Conservation (phyloP, 768 basidiomycete genomes). For the Rhizopogon rudus region DNA sequence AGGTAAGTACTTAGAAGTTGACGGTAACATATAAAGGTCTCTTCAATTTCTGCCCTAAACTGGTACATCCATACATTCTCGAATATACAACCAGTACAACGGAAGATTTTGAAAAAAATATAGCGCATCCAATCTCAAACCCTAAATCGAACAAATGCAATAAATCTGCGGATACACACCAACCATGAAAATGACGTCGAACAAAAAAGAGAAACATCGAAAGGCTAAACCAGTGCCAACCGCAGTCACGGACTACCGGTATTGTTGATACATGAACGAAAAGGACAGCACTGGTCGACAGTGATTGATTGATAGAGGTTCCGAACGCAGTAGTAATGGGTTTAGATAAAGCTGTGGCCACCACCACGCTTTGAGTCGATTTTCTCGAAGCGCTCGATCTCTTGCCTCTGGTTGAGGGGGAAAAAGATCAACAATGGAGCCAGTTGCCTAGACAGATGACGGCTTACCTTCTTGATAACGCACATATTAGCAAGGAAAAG, state of each 20-base stretch:
- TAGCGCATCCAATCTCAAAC: neutral
- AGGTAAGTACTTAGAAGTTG: too few relatives aligned
- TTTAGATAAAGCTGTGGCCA: conserved; percentile 79
- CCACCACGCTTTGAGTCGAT: conserved; percentile 90
- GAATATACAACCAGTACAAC: neutral
- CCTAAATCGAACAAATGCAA: neutral
- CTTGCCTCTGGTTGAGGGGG: conserved; percentile 50
- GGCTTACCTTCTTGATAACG: conserved; percentile 70
- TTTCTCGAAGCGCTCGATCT: conserved; percentile 80
- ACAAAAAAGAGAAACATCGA: neutral
- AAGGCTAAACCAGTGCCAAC: neutral
- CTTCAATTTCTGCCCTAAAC: neutral
- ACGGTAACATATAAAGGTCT: too few relatives aligned
- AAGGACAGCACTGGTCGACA: too few relatives aligned
- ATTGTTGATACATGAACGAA: neutral
- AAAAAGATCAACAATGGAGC: conserved; percentile 5
- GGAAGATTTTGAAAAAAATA: too few relatives aligned
- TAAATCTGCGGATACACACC: neutral
- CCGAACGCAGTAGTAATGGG: neutral
- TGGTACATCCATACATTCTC: neutral
- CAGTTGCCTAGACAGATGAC: neutral
- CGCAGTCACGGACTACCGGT: neutral
- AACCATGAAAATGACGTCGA: neutral
- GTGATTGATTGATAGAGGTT: neutral
- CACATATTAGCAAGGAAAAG: conserved; percentile 80